Evolutionary conservation across 768 basidiomycete species (phyloP), one percentile per base, ranked within the genome.

Genomic region (Tylopilus felleus): DNA sequence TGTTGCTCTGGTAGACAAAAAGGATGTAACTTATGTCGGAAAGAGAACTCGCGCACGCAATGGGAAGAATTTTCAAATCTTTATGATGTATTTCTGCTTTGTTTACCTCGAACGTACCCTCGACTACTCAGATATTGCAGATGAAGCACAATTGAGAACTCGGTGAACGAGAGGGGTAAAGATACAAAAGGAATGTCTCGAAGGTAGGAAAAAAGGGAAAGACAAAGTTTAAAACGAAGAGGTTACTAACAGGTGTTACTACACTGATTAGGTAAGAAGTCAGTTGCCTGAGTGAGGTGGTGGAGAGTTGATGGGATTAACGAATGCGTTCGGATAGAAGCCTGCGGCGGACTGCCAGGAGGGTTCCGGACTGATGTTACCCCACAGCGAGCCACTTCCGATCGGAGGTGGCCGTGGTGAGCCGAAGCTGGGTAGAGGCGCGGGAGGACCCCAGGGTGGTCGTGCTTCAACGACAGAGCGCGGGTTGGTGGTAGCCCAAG

Each of bases 301-400:
- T n/a, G 83, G 77, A 17, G 83, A 75, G 39, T 79, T 77, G 55
- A 73, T 69, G 31, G 77, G 78, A 38, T 74, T 72, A 49, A 79
- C 60, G 58, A 81, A 84, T 38, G 76, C 71, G 41, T 70, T 73
- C 19, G 75, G 67, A 62, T 78, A 83, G 61, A 79, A 83, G 23
- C 69, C 65, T 3, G 72, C 64, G 31, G 77, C 57, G 12, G 78
- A 72, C 55, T 81, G 81, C 83, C 83, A 85, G 17, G 79, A 77
- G 9, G 77, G 66, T 42, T 65, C 69, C 17, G 69, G 67, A 16
- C 65, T 71, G 14, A 71, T 69, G 36, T 57, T 74, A 2, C 76
- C 75, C 76, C 81, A 82, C 62, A 77, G 36, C 38, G 70, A 65
- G 28, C 62, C 70, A 16, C 70, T 70, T 17, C 70, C 70, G 4